phyloP scores from a whole-genome alignment of 768 basidiomycete species.

The Leccinum obscurum region DNA sequence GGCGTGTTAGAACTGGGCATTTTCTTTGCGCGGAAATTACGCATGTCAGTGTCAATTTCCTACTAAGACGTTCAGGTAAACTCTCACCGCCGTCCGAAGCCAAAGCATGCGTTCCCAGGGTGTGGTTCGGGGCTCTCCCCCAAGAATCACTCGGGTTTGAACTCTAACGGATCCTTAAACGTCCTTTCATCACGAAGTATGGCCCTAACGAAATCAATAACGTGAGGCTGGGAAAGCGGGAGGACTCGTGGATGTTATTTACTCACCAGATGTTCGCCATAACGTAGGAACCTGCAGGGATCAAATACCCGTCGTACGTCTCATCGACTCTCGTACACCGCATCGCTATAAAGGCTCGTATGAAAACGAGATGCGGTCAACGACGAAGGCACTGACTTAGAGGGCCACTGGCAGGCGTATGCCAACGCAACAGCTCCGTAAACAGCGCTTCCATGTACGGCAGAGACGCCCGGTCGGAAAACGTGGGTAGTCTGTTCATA shows the following conservation, averaged over 20 bases:
- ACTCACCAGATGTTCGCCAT: conserved; percentile 22
- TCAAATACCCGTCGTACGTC: conserved; percentile 21
- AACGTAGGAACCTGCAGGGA: conserved; percentile 20
- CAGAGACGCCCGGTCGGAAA: conserved; percentile 24
- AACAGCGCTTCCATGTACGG: conserved; percentile 31
- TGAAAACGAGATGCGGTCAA: neutral
- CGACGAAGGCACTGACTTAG: conserved; percentile 5
- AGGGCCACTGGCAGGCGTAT: conserved; percentile 11
- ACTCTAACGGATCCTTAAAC: conserved; percentile 20
- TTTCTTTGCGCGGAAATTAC: neutral
- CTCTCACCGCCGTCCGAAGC: conserved; percentile 22
- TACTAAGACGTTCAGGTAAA: neutral
- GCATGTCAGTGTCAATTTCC: neutral
- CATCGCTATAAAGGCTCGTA: conserved; percentile 1
- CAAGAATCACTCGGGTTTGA: conserved; percentile 27
- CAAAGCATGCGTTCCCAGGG: conserved; percentile 19
- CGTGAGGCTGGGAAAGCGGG: neutral
- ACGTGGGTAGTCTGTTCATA: conserved; percentile 20
- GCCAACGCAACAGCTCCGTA: conserved; percentile 29
- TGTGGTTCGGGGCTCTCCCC: conserved; percentile 18
- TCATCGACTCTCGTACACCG: conserved; percentile 15
- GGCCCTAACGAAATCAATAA: conserved; percentile 7
- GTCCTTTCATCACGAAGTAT: conserved; percentile 20
- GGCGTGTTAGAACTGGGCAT: neutral
- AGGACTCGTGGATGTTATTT: neutral